Conservation (phyloP, 495 filamentous ascomycete species). For the Hypoxylon intermedium region DNA sequence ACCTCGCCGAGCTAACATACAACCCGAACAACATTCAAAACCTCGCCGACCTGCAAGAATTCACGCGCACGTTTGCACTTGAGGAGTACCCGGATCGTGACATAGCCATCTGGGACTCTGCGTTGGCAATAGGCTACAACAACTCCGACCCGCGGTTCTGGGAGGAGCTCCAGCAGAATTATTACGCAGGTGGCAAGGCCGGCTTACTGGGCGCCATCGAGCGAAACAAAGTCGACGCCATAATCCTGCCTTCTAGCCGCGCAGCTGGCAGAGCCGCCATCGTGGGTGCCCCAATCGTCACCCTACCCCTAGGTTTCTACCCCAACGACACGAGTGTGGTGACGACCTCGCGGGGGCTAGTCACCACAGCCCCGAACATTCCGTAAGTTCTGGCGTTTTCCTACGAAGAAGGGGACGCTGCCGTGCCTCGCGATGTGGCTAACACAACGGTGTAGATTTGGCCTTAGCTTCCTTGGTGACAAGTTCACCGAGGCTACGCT, state of each 20-base stretch:
- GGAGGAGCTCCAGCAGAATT: slow-evolving; percentile 40
- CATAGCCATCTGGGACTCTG: slow-evolving; percentile 45
- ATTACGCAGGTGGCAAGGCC: slow-evolving; percentile 43
- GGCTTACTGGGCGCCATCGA: slow-evolving; percentile 48
- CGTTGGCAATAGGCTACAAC: slow-evolving; percentile 47
- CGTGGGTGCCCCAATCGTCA: slow-evolving; percentile 48
- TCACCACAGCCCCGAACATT: slow-evolving; percentile 18
- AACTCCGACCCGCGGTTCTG: slow-evolving; percentile 34
- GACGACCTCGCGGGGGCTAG: slow-evolving; percentile 21
- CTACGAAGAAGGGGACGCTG: background rate
- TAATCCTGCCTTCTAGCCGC: slow-evolving; percentile 46
- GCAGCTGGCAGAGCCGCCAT: slow-evolving; percentile 41
- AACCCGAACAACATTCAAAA: slow-evolving; percentile 54
- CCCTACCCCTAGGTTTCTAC: slow-evolving; percentile 54
- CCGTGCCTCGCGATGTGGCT: background rate
- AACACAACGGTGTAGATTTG: slow-evolving; percentile 27
- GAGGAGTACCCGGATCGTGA: slow-evolving; percentile 49
- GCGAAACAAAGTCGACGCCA: slow-evolving; percentile 45
- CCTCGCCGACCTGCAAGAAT: slow-evolving; percentile 42
- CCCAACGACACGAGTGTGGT: slow-evolving; percentile 13
- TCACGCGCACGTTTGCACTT: slow-evolving; percentile 36
- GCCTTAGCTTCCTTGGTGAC: slow-evolving; percentile 58
- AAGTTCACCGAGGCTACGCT: slow-evolving; percentile 62
- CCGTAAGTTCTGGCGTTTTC: slow-evolving; percentile 6
- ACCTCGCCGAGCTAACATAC: slow-evolving; percentile 51